These are phyloP conservation scores for Verruconis gallopava DNA, from an alignment of 2,329 filamentous ascomycete genomes.

Conservation along the genomic window DNA sequence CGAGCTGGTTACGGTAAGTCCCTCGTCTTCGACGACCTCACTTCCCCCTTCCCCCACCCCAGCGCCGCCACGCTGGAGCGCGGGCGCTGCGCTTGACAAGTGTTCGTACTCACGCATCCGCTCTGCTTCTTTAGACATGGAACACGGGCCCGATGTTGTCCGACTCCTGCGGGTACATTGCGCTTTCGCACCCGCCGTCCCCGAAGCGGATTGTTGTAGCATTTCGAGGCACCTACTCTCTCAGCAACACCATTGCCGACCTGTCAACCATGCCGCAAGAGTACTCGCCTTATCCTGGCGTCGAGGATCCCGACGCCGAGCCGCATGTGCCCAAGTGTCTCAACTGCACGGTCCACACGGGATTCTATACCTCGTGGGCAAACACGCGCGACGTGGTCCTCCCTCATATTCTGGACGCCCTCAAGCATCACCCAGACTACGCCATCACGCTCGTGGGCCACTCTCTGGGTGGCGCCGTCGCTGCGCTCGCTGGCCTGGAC, in stretches of 20 bases:
- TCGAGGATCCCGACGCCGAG: conserved; percentile 26
- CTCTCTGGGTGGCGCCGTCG: conserved; percentile 84
- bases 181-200: conserved; percentile 58
- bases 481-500: conserved; percentile 79
- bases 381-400: conserved; percentile 59
- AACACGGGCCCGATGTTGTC: conserved; percentile 77
- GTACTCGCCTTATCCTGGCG: conserved; percentile 73
- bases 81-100: not conserved
- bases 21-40: no score
- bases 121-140: conserved; percentile 53
- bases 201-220: conserved; percentile 62
- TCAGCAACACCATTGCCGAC: conserved; percentile 83
- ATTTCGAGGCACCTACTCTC: conserved; percentile 88
- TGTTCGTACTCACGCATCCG: conserved; percentile 7
- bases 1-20: conserved; percentile 52
- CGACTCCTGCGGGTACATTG: conserved; percentile 90
- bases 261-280: conserved; percentile 79
- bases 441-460: conserved; percentile 73
- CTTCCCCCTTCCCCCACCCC: no score
- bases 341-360: conserved; percentile 86
- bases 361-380: conserved; percentile 77
- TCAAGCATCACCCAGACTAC: conserved; percentile 53
- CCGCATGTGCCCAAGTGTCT: conserved; percentile 39
- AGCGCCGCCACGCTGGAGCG: not conserved
- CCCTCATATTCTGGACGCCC: conserved; percentile 48